Conservation (phyloP, 2,329 filamentous ascomycete species). For the Cladosporium halotolerans region DNA sequence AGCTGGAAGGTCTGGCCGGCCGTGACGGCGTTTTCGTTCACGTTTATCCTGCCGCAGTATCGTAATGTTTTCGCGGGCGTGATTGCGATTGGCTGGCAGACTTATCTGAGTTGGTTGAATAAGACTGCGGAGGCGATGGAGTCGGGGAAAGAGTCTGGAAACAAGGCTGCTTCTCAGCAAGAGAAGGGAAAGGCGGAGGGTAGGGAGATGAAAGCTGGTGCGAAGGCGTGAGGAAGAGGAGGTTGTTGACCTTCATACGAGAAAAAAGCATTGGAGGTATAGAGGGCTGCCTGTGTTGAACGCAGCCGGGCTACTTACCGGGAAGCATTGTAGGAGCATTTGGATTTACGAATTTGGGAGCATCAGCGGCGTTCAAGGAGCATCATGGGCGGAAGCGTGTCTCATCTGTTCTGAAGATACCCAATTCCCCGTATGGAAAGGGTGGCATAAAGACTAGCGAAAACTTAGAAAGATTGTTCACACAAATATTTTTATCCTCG, state of each 20-base stretch:
- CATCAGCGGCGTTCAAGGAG: constrained; percentile 1
- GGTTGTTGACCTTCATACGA: not conserved
- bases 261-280: not conserved
- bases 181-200: constrained; percentile 6
- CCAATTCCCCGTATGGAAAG: not conserved
- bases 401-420: constrained; percentile 1
- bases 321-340: not conserved
- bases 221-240: not conserved
- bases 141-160: constrained; percentile 11
- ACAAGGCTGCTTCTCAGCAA: not conserved
- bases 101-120: constrained; percentile 78
- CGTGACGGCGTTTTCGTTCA: constrained; percentile 79
- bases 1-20: constrained; percentile 83
- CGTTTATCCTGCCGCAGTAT: constrained; percentile 74
- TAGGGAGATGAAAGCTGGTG: constrained; percentile 10
- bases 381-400: not conserved
- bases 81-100: constrained; percentile 86
- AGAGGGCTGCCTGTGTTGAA: not conserved
- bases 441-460: not conserved
- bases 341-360: not conserved
- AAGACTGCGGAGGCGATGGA: constrained; percentile 53
- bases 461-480: not conserved
- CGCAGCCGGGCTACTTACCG: not conserved
- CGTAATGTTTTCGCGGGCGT: constrained; percentile 69
- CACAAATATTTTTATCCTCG: not conserved